A percentile compares a stretch with the other conserved stretches of the same genome.
These are phyloP conservation scores for Aspergillus pseudotamarii DNA, from an alignment of 2,329 filamentous ascomycete species.

Conservation along the genomic window DNA sequence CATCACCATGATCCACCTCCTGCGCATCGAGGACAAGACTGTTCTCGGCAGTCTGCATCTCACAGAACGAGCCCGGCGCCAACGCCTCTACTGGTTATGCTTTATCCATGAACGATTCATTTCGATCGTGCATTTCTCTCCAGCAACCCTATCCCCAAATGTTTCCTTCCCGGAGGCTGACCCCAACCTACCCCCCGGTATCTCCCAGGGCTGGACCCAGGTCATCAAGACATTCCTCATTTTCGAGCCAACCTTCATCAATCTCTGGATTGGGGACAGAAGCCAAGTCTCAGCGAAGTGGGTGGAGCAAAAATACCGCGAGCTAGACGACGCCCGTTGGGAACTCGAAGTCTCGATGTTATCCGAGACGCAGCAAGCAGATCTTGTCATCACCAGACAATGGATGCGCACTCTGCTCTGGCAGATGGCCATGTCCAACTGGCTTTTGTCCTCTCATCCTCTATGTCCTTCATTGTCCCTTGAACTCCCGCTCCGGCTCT, in stretches of 20 bases:
- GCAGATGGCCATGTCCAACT: conserved; percentile 54
- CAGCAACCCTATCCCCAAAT: conserved; percentile 45
- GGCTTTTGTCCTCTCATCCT: conserved; percentile 43
- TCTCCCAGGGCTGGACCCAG: conserved; percentile 48
- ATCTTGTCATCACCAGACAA: conserved; percentile 54
- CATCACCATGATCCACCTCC: conserved; percentile 50
- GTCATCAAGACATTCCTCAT: conserved; percentile 51
- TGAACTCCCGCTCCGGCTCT: conserved; percentile 49
- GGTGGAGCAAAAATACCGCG: conserved; percentile 50
- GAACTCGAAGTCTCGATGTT: conserved; percentile 42
- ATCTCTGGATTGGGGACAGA: conserved; percentile 48
- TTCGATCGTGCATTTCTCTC: conserved; percentile 55
- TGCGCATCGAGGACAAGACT: conserved; percentile 48
- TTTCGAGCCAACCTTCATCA: conserved; percentile 49
- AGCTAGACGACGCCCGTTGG: conserved; percentile 46
- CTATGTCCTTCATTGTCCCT: conserved; percentile 40
- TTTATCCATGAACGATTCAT: conserved; percentile 62
- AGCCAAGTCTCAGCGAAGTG: conserved; percentile 42
- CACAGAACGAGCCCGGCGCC: conserved; percentile 46
- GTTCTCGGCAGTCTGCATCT: conserved; percentile 33
- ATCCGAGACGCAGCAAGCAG: conserved; percentile 50
- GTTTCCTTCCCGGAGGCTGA: conserved; percentile 45
- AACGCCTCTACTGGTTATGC: conserved; percentile 59
- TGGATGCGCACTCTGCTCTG: conserved; percentile 54
- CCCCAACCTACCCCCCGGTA: conserved; percentile 38